A percentile compares a stretch with the other conserved stretches of the same genome.
These are phyloP conservation scores for Salix caprea DNA, from an alignment of 345 rosid species.

Conservation along the genomic window DNA sequence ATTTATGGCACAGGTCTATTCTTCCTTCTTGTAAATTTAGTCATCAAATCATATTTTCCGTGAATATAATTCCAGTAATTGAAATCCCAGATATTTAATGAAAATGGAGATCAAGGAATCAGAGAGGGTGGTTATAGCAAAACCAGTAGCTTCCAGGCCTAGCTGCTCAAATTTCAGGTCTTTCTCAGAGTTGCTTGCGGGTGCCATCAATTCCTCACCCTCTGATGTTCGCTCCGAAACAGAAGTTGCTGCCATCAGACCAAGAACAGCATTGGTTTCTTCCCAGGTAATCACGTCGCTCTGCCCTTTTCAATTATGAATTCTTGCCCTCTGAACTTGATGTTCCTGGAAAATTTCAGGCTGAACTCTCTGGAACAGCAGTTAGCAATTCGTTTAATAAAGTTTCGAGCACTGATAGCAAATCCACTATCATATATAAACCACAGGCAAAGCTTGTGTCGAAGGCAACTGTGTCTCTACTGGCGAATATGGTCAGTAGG, in stretches of 20 bases:
- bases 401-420: conserved; percentile 36
- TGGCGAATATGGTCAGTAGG: conserved; percentile 74
- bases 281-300: conserved; percentile 42
- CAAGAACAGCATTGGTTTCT: conserved; percentile 50
- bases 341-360: conserved; percentile 33
- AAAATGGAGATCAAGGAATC: conserved; percentile 69
- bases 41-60: conserved; percentile 3
- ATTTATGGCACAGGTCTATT: background rate
- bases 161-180: conserved; percentile 52
- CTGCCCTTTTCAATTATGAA: background rate
- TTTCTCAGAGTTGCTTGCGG: conserved; percentile 69
- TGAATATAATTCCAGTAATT: background rate
- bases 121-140: conserved; percentile 57
- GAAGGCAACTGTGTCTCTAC: conserved; percentile 61
- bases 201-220: conserved; percentile 48
- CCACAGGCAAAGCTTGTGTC: conserved; percentile 88
- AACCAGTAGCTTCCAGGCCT: conserved; percentile 93
- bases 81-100: background rate
- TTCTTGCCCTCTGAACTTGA: conserved; percentile 16
- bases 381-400: conserved; percentile 36
- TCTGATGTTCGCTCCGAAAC: conserved; percentile 34
- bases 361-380: conserved; percentile 34
- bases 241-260: conserved; percentile 59
- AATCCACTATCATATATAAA: conserved; percentile 53
- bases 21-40: background rate